Evolutionary conservation across 192 early-diverging fungal genomes (phyloP), one percentile per base, ranked within the genome.

Genomic region (Funneliformis mosseae): DNA sequence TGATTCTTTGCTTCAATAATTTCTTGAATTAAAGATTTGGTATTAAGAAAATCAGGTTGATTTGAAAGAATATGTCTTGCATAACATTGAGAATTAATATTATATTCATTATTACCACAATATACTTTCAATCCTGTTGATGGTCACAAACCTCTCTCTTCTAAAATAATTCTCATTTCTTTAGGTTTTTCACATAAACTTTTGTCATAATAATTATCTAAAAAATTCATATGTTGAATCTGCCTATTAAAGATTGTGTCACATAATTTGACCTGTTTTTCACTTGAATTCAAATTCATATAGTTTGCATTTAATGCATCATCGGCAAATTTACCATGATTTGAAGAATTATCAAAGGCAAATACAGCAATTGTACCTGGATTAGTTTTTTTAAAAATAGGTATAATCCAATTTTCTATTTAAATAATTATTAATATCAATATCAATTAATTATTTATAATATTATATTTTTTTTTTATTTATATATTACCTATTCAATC

Each of bases 301-400:
- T 21, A 33, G 11, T 5, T 41, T 39, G 72, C 82, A 18, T 83
- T 73, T 9, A 83, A 61, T 55, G 80, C 75, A 82, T 85, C 64
- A 4, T 79, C 38, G 60, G 82, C 82, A 72, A 63, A 78, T 23
- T 67, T 33, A 4, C 25, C 23, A 74, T 85, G 80, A 78, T 80
- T 83, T 11, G 27, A 55, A 38, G 71, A 67, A 55, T 84, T 76
- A 72, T 84, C 77, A 79, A 84, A 84, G 18, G 61, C 28, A 71
- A 81, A 33, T 33, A 33, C 3, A 3, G 33, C 33, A 33, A 33
- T 33, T 33, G 33, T 33, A 33, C 33, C 33, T 82, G 28, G 76
- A 62, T 82, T 68, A 5, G 66, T 8, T 55, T 38, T 33, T 43
- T 78, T 38, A 74, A 82, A 82, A 2, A 82, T 77, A 43, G 28